phyloP scores from a whole-genome alignment of 1,139 yeast species.

The Taphrina deformans region DNA sequence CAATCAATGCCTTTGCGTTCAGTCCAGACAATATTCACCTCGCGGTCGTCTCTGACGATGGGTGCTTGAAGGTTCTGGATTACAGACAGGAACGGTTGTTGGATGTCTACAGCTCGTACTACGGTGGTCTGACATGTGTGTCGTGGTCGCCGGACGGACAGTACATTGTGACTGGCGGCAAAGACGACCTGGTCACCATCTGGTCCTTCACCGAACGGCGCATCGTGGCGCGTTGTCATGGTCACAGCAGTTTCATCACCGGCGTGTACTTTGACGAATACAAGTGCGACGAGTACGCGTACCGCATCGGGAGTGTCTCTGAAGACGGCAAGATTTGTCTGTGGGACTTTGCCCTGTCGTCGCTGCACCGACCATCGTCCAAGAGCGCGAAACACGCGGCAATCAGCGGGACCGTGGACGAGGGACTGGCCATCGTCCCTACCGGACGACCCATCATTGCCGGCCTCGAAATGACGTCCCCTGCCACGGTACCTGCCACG shows the following conservation, averaged over 20 bases:
- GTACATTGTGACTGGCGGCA: conserved; percentile 59
- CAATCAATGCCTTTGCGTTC: conserved; percentile 55
- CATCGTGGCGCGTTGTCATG: conserved; percentile 54
- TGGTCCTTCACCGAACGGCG: conserved; percentile 44
- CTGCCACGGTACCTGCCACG: not conserved
- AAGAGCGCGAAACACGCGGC: conserved; percentile 19
- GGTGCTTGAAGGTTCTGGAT: conserved; percentile 62
- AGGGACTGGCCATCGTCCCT: not conserved
- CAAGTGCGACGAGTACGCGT: conserved; percentile 47
- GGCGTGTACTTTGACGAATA: conserved; percentile 52
- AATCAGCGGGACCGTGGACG: not conserved
- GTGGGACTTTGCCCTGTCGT: conserved; percentile 73
- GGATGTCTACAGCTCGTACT: conserved; percentile 66
- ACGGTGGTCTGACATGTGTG: conserved; percentile 62
- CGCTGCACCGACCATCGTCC: conserved; percentile 47
- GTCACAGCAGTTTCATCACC: conserved; percentile 67
- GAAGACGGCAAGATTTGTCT: conserved; percentile 66
- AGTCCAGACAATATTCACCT: conserved; percentile 52
- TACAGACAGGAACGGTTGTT: conserved; percentile 52
- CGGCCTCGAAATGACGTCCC: not conserved
- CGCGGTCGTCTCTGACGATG: conserved; percentile 67
- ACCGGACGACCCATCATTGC: conserved; percentile 1
- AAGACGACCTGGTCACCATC: conserved; percentile 49
- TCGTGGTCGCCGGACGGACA: conserved; percentile 66
- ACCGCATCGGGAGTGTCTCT: conserved; percentile 66